These are phyloP conservation scores for Xylaria sp. DNA, from an alignment of 2,329 filamentous ascomycete genomes.

Conservation along the genomic window DNA sequence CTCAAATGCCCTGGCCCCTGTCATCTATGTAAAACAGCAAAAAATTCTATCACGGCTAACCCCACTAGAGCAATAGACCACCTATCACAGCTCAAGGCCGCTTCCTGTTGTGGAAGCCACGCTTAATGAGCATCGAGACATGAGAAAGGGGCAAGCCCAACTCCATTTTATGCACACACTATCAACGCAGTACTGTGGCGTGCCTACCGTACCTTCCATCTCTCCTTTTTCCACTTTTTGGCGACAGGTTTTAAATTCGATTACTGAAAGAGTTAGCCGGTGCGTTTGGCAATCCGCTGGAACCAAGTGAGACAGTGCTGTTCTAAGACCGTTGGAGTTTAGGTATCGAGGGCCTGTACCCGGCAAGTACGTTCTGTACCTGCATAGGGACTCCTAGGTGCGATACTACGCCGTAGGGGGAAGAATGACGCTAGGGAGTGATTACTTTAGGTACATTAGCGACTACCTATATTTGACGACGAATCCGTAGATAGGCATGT, in stretches of 20 bases:
- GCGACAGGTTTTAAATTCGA: not conserved
- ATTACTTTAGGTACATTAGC: not conserved
- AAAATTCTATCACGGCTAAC: constrained; percentile 13
- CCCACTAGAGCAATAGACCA: constrained; percentile 12
- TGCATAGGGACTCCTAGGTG: not conserved
- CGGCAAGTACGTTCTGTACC: not conserved
- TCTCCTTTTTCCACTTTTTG: constrained; percentile 1
- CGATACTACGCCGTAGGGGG: not conserved
- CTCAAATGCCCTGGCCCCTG: constrained; percentile 11
- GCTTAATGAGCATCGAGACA: constrained; percentile 6
- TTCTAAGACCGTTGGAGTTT: not conserved
- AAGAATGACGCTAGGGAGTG: not conserved
- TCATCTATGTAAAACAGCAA: not conserved
- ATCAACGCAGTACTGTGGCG: not conserved
- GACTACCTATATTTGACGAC: too few species aligned
- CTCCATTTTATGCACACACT: constrained; percentile 14
- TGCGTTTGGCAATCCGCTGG: too few species aligned
- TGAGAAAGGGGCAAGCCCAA: constrained; percentile 12
- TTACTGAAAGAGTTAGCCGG: not conserved
- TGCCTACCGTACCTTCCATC: constrained; percentile 1
- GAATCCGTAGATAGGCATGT: too few species aligned
- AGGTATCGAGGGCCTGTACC: not conserved
- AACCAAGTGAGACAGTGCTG: not conserved
- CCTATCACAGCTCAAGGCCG: constrained; percentile 10
- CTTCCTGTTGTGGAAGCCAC: constrained; percentile 14